Base-by-base conservation (phyloP, 805 yeast genomes). In the Metschnikowia santaceciliae region DNA sequence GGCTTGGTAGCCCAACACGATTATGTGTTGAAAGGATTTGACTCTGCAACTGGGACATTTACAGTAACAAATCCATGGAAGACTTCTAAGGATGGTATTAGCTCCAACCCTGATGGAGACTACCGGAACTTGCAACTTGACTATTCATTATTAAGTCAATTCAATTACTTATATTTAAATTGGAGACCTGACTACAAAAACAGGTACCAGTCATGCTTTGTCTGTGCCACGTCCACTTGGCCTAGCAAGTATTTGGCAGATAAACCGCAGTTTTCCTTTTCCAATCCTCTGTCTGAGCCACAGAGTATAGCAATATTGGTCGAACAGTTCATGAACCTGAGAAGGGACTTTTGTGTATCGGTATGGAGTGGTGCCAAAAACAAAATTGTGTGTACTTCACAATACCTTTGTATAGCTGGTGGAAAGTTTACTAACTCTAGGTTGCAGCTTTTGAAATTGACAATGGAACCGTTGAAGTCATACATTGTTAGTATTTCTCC, bases 1-100 rank as follows among this genome's bases (percentile, higher is more conserved):
- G 66, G 69, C 1, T 66, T 87, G 32, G 69, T 79, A 1, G 68
- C 83, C 3, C 71, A 77, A 35, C 96, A 90, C 65, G 96, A 90
- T 64, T 90, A 88, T 61, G 75, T 87, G 0, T 68, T 89, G 0
- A 51, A 75, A 2, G 48, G 41, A 4, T 49, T 42, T 33, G 53
- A 54, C 40, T 40, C 23, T 7, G 38, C n/a, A 5, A 13, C 14
- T 2, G 37, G 35, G 7, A 22, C 42, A 4, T 40, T 43, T 20
- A 36, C 48, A 6, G 32, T 72, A 19, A 69, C 65, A 44, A 74
- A 74, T 47, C 76, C 77, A 5, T 74, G 77, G 78, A 38, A 42
- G 13, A 42, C 36, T 17, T 40, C 51, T 13, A 54, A 53, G 23
- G 55, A 70, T 38, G 50, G 42, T 17, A 33, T 11, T 23, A 17